Base-by-base conservation (phyloP, 1,139 yeast genomes). In the Hansenula sp. region DNA sequence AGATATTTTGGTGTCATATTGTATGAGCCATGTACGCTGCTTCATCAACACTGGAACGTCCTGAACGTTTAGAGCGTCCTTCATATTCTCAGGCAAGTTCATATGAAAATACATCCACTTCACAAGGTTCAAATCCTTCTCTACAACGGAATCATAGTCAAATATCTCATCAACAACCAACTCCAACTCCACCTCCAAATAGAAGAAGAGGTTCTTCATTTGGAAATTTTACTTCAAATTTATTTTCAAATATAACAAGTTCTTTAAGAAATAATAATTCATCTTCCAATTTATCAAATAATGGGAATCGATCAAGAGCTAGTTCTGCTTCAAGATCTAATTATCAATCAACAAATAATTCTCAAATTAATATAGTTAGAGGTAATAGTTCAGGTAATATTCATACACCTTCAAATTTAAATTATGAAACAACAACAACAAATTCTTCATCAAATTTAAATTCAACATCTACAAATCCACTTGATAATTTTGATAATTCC, bases 181-280 rank as follows among this genome's bases (percentile, higher is more conserved):
- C 31, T 9, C 29, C 33, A 3, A 38, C 36, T 12, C 39, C 36
- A 13, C 27, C 45, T 3, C 36, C 47, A 17, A 37, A 38, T 17
- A 49, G 59, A 40, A 45, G 59, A 46, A 45, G 59, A 35, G 51
- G 53, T 0, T 51, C 57, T 0, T 52, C 57, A 1, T 51, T 55
- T 38, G 58, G 56, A 11, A 33, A 33, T 18, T 51, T 54, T 30
- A 52, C 50, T 16, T 38, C 55, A 2, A 50, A 32, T 38, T 50
- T 55, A 41, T 53, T 55, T 39, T 47, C 55, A 11, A 50, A 52
- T 20, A 34, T 55, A 19, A 46, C 57, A 11, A 52, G 37, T 41
- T 38, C 57, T 0, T 34, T 54, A 31, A 50, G 59, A 43, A 45
- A 44, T 4, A 46, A 44, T 4, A 46, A 44, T 18, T 44, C 56